Evolutionary conservation across 192 early-diverging fungal genomes (phyloP).

Genomic region (Ambispora gerdemannii): DNA sequence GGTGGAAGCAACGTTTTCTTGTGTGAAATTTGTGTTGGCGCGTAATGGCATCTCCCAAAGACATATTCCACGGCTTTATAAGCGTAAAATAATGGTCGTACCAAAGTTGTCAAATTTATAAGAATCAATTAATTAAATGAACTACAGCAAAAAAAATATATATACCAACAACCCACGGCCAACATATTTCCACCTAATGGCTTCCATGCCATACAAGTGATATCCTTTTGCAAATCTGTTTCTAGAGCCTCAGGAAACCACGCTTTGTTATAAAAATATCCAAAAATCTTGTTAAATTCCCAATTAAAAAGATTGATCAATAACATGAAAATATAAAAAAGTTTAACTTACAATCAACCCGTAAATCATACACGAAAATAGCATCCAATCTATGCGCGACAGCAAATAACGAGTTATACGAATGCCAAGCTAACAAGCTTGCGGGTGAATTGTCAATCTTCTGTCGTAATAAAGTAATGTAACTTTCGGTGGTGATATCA

Average conservation of each 20-base stretch:
- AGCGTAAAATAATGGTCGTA: no score
- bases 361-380: slow-evolving; percentile 30
- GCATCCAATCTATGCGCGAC: slow-evolving; percentile 24
- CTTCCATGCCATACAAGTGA: slow-evolving; percentile 30
- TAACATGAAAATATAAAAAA: background rate
- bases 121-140: no score
- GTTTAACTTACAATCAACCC: slow-evolving; percentile 6
- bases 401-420: slow-evolving; percentile 23
- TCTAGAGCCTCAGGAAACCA: slow-evolving; percentile 31
- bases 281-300: no score
- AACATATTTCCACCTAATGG: slow-evolving; percentile 30
- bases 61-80: slow-evolving; percentile 24
- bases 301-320: no score
- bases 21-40: background rate
- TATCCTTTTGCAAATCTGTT: slow-evolving; percentile 27
- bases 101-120: no score
- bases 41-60: slow-evolving; percentile 28
- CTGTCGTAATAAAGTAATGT: background rate
- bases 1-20: background rate
- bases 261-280: background rate
- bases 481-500: background rate
- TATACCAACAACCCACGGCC: slow-evolving; percentile 28
- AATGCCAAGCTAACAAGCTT: slow-evolving; percentile 20
- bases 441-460: background rate
- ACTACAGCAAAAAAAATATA: background rate